Conservation (phyloP, 768 basidiomycete species). For the Pisolithus marmoratus region DNA sequence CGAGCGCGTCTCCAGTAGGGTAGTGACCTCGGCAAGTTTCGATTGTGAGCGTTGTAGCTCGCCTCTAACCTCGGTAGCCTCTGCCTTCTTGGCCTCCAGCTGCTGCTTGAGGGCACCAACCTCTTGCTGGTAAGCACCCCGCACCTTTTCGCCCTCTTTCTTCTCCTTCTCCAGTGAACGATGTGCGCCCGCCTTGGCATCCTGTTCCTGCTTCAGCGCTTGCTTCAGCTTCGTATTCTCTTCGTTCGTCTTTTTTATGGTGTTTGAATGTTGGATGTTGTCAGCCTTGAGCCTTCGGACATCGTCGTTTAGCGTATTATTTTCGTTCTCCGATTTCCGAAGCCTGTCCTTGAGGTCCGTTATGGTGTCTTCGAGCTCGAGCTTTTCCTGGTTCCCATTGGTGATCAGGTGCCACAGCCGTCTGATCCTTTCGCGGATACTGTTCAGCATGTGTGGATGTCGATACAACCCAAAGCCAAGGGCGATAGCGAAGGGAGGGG, state of each 20-base stretch:
- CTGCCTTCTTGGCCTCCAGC: constrained; percentile 18
- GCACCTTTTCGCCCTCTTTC: constrained; percentile 13
- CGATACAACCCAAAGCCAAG: constrained; percentile 12
- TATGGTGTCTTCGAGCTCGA: constrained; percentile 17
- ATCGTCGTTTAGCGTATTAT: constrained; percentile 7
- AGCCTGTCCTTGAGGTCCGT: constrained; percentile 14
- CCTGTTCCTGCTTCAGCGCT: constrained; percentile 15
- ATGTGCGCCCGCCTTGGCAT: constrained; percentile 10
- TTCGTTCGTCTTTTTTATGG: constrained; percentile 3
- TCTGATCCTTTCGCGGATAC: background rate
- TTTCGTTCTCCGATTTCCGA: constrained; percentile 12
- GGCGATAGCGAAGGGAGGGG: constrained; percentile 24
- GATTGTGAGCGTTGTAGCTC: constrained; percentile 22
- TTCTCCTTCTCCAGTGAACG: constrained; percentile 17
- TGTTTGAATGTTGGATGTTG: constrained; percentile 6
- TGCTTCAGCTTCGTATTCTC: constrained; percentile 10
- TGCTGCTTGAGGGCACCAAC: constrained; percentile 13
- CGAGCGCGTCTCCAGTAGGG: constrained; percentile 29
- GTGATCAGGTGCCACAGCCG: background rate
- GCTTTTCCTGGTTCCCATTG: constrained; percentile 12
- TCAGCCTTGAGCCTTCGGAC: constrained; percentile 17
- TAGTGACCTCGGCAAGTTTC: constrained; percentile 22
- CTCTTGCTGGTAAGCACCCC: constrained; percentile 15
- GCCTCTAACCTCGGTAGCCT: constrained; percentile 20
- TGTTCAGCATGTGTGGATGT: constrained; percentile 2